phyloP scores from a whole-genome alignment of 345 rosid species.

The Firmiana major region DNA sequence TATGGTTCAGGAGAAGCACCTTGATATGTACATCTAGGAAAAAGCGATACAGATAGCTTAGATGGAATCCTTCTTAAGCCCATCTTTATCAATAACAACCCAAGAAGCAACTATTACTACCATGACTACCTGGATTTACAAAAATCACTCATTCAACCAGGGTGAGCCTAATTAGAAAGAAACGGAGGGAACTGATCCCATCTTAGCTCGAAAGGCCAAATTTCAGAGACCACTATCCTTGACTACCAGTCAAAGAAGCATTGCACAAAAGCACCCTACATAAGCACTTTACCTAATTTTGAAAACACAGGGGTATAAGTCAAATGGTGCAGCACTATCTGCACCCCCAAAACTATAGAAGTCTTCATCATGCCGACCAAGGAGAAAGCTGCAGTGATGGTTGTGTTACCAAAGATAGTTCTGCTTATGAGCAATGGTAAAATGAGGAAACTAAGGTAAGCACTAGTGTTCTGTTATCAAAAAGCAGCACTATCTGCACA shows the following conservation, averaged over 20 bases:
- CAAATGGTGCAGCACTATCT: neutral
- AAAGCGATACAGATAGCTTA: neutral
- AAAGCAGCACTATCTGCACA: neutral
- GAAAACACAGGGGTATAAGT: neutral
- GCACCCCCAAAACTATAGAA: neutral
- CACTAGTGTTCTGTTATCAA: too few relatives aligned
- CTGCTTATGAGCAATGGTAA: neutral
- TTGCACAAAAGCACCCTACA: neutral
- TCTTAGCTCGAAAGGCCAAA: neutral
- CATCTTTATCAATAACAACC: neutral
- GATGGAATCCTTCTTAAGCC: neutral
- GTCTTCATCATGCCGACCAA: neutral
- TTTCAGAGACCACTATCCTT: neutral
- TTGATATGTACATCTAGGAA: neutral
- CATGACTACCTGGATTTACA: neutral
- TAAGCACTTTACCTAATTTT: neutral
- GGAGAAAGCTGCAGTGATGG: neutral
- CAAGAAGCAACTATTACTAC: neutral
- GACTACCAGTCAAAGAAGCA: constrained; percentile 4
- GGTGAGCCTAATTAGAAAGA: neutral
- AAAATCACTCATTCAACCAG: neutral
- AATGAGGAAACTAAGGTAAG: too few relatives aligned
- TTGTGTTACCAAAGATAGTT: neutral
- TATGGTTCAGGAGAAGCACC: neutral
- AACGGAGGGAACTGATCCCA: neutral